Conservation (phyloP, 441 rosid genomes). For the Croton laevigatus region DNA sequence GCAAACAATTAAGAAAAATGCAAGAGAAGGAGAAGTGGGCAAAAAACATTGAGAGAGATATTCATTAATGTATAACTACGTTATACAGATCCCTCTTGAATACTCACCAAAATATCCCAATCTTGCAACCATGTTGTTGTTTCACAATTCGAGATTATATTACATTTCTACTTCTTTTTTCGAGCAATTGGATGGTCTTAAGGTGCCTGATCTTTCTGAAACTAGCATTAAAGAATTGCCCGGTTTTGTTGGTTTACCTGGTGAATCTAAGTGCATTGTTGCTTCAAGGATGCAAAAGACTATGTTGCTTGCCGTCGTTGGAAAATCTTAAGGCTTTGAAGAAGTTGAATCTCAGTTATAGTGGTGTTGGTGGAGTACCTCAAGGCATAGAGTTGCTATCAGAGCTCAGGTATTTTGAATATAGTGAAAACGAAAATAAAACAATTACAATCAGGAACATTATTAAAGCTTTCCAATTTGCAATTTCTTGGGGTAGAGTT, state of each 20-base stretch:
- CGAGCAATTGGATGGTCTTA: not conserved
- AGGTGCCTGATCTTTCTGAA: not conserved
- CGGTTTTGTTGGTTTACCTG: conserved; percentile 18
- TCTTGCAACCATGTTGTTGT: not conserved
- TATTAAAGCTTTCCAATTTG: conserved; percentile 5
- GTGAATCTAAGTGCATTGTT: conserved; percentile 19
- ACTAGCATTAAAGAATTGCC: not conserved
- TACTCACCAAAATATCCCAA: conserved; percentile 6
- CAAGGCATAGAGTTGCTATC: conserved; percentile 15
- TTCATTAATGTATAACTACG: not conserved
- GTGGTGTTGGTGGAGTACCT: conserved; percentile 12
- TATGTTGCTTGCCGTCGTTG: conserved; percentile 10
- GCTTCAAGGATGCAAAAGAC: not conserved
- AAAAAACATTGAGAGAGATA: not conserved
- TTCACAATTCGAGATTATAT: not conserved
- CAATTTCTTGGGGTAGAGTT: not conserved
- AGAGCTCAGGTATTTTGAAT: conserved; percentile 21
- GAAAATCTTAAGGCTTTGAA: conserved; percentile 9
- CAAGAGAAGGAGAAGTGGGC: not conserved
- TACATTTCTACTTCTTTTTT: not conserved
- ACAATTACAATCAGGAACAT: not conserved
- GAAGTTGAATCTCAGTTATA: conserved; percentile 15
- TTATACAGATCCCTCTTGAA: not conserved
- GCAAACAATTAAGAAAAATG: not conserved
- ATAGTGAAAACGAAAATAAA: rapidly evolving